Percentiles rank a stretch among this genome's conserved stretches.
These are phyloP conservation scores for Trametes cinnabarina DNA, from an alignment of 768 basidiomycete genomes.

Conservation along the genomic window DNA sequence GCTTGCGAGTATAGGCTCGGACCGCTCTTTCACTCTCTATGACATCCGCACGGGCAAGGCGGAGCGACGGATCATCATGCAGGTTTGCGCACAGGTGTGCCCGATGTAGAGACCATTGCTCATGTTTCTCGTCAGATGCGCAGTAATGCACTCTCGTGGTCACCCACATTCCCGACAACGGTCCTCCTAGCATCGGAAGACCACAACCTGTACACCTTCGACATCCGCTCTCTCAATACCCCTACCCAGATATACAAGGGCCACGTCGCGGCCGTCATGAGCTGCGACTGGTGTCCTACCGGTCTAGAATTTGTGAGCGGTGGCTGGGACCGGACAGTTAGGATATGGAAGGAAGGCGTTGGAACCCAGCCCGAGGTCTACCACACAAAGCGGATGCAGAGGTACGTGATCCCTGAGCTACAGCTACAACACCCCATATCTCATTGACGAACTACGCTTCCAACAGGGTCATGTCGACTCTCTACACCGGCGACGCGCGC, in stretches of 20 bases:
- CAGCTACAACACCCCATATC: background rate
- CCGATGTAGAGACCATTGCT: background rate
- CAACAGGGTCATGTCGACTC: constrained; percentile 78
- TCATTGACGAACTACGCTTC: background rate
- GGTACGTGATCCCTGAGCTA: constrained; percentile 55
- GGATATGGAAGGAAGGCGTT: constrained; percentile 87
- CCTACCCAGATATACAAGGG: constrained; percentile 96
- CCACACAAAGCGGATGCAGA: constrained; percentile 98
- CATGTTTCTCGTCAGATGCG: constrained; percentile 56
- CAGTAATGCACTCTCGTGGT: constrained; percentile 90
- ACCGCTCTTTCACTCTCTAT: constrained; percentile 93
- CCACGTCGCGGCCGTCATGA: constrained; percentile 95
- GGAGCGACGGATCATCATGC: constrained; percentile 87
- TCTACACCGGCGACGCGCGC: constrained; percentile 87
- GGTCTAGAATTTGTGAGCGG: constrained; percentile 95
- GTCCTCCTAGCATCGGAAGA: constrained; percentile 96
- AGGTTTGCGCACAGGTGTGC: constrained; percentile 43
- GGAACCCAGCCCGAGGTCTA: constrained; percentile 87
- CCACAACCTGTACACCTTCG: constrained; percentile 97
- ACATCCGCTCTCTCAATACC: constrained; percentile 76
- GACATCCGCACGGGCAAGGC: constrained; percentile 97
- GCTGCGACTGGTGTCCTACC: constrained; percentile 96
- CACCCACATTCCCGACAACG: constrained; percentile 90
- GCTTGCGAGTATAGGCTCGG: constrained; percentile 91
- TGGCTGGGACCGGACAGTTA: constrained; percentile 91